Conservation (phyloP, 805 yeast species). For the Cyberlindnera japonica region DNA sequence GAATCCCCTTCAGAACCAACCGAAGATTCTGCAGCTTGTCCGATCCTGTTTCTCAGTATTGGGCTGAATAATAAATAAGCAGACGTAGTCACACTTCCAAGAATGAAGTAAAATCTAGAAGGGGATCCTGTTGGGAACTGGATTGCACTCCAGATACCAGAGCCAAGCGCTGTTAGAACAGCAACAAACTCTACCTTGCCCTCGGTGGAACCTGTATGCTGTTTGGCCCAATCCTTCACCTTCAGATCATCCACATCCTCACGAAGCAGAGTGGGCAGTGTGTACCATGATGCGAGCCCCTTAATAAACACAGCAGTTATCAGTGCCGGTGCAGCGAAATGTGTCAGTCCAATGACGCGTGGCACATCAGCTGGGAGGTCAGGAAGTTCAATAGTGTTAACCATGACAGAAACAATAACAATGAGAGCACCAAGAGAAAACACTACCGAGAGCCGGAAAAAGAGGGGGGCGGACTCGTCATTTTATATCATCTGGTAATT, state of each 20-base stretch:
- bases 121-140: slow-evolving; percentile 15
- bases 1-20: slow-evolving; percentile 4
- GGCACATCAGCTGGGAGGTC: slow-evolving; percentile 5
- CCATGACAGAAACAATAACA: slow-evolving; percentile 10
- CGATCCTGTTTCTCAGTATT: slow-evolving; percentile 15
- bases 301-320: slow-evolving; percentile 15
- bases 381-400: slow-evolving; percentile 7
- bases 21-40: slow-evolving; percentile 9
- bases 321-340: slow-evolving; percentile 19
- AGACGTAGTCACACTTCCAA: slow-evolving; percentile 15
- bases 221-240: slow-evolving; percentile 17
- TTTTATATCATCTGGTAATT: background rate
- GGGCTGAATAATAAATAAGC: slow-evolving; percentile 17
- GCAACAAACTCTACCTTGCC: slow-evolving; percentile 12
- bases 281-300: slow-evolving; percentile 16
- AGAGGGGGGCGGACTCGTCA: background rate
- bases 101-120: slow-evolving; percentile 19
- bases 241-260: slow-evolving; percentile 13
- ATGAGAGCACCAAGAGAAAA: too few relatives aligned
- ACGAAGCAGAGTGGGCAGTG: slow-evolving; percentile 17
- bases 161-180: slow-evolving; percentile 13
- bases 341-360: slow-evolving; percentile 1
- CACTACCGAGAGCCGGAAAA: too few relatives aligned
- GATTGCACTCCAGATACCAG: slow-evolving; percentile 15
- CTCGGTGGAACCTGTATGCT: slow-evolving; percentile 7